phyloP scores from a whole-genome alignment of 108 stramenopile species.

The Fragilariopsis cylindrus region DNA sequence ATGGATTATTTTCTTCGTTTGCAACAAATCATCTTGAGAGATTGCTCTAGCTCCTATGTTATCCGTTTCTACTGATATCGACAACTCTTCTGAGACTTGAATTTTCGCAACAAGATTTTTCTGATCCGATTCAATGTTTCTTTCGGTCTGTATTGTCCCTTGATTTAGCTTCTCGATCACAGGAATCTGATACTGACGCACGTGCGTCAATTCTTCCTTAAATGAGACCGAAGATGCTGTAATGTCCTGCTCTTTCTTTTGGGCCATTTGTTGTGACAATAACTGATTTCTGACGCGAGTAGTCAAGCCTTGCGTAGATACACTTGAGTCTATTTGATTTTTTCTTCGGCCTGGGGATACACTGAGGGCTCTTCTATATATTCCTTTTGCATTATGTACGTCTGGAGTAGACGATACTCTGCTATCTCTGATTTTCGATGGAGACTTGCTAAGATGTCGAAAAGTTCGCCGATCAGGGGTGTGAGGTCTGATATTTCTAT shows the following conservation, averaged over 20 bases:
- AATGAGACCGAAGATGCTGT: neutral
- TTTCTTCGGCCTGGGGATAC: neutral
- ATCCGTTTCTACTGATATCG: neutral
- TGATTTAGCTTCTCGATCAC: neutral
- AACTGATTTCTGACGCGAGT: neutral
- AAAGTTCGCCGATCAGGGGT: neutral
- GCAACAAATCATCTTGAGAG: neutral
- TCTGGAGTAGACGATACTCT: neutral
- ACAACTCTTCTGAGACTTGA: neutral
- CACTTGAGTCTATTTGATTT: neutral
- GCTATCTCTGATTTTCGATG: neutral
- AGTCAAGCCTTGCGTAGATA: neutral
- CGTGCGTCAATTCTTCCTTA: neutral
- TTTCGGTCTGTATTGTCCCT: neutral
- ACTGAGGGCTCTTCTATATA: neutral
- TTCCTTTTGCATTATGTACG: neutral
- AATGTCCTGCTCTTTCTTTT: neutral
- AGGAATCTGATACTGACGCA: too few relatives aligned
- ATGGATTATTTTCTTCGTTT: constrained; percentile 10
- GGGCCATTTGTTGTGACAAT: too few relatives aligned
- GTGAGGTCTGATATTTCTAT: constrained; percentile 4
- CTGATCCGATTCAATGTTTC: neutral
- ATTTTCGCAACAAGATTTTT: neutral
- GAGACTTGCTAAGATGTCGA: constrained; percentile 3
- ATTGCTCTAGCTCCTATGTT: neutral